phyloP scores from a whole-genome alignment of 73 alveolate species.

The Durusdinium trenchii region DNA sequence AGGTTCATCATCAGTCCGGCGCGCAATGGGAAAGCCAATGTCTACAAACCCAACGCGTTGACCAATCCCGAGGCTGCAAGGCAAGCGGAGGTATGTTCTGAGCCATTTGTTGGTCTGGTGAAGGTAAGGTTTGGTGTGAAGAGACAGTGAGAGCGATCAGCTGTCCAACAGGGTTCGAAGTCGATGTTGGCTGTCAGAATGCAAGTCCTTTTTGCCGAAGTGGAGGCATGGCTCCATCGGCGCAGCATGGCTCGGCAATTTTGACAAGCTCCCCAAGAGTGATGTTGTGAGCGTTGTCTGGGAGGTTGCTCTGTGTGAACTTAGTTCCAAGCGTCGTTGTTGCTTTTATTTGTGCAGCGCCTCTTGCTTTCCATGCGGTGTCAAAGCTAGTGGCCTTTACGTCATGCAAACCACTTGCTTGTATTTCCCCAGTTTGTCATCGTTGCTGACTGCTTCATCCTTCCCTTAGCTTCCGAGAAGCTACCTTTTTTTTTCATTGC shows the following conservation, averaged over 20 bases:
- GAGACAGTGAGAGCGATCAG: too few relatives aligned
- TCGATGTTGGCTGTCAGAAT: background rate
- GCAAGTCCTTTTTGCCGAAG: background rate
- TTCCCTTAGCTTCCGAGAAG: too few relatives aligned
- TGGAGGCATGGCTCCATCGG: constrained; percentile 44
- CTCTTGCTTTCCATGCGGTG: background rate
- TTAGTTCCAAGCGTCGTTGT: background rate
- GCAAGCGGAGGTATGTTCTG: background rate
- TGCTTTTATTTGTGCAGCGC: background rate
- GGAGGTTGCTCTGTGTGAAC: background rate
- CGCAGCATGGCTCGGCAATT: background rate
- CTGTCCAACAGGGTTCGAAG: background rate
- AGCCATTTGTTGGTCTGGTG: background rate
- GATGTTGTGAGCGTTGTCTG: background rate
- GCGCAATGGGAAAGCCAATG: background rate
- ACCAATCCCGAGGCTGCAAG: background rate
- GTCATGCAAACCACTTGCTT: background rate
- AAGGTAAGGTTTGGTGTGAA: too few relatives aligned
- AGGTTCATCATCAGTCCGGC: background rate
- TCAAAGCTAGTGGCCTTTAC: background rate
- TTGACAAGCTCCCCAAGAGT: constrained; percentile 15
- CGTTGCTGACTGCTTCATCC: background rate
- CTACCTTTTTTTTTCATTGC: too few relatives aligned
- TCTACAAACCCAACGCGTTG: constrained; percentile 19
- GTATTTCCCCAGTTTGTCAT: background rate